Evolutionary conservation across 257 asterid genomes (phyloP), one percentile per base, ranked within the genome.

Genomic region (Sherardia arvensis): DNA sequence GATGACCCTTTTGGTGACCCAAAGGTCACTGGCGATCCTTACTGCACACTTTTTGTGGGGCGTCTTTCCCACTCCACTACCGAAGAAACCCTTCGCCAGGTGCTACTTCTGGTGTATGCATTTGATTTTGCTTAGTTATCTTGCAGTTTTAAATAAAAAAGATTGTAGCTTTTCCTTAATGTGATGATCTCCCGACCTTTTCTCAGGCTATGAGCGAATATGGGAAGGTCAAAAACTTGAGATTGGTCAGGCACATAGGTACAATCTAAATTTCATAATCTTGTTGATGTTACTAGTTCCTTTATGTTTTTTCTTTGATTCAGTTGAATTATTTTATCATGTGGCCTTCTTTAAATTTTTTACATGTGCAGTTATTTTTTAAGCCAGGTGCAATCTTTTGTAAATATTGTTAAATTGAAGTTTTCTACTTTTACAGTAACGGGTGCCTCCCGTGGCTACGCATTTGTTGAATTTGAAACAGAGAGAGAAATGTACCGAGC

Each of bases 1-100:
- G 95, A 92, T 76, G 99, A 92, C 60, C 90, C 99, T 2, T 92
- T 85, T 53, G 96, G 97, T 34, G 95, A 93, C 69, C 91, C 96
- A 0, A 93, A 87, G 70, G 86, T 78, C 32, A 73, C 59, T 51
- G 97, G 92, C 51, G 97, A 89, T 70, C 97, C 96, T 27, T 84
- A 87, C 69, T 84, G 95, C 80, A 93, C 96, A 59, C 83, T 87
- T 69, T 89, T 93, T 65, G 95, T 93, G 21, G 90, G 80, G 36
- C 99, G 85, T 71, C 87, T 93, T 65, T 84, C 95, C 73, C 97
- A 80, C 59, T 76, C 77, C 71, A 93, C 97, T 61, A 84, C 83
- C 43, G 99, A 90, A 64, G 88, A 85, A 49, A 73, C 94, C 45
- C 91, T 93, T 57, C 83, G 80, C 56, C 74, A 83, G 90, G 96